Conservation (phyloP, 1,284 basidiomycete species). For the Xanthoconium separans region DNA sequence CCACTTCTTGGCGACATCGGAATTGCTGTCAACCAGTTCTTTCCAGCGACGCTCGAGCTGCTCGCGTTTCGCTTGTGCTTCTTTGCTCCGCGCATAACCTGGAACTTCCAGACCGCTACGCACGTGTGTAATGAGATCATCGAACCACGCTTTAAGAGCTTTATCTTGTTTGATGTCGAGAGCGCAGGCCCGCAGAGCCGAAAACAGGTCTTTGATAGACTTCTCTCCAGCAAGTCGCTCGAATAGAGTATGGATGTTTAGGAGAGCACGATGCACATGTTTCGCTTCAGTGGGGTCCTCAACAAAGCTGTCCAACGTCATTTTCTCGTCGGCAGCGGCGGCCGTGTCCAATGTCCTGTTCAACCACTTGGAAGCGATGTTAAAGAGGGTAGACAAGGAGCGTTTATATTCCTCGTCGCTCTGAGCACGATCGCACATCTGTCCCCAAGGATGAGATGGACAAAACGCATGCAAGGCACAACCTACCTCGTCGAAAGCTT, state of each 20-base stretch:
- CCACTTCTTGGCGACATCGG: constrained; percentile 48
- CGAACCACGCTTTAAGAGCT: constrained; percentile 48
- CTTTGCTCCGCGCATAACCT: constrained; percentile 51
- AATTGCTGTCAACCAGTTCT: constrained; percentile 43
- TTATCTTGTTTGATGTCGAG: constrained; percentile 47
- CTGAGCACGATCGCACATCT: constrained; percentile 65
- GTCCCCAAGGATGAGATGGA: neutral
- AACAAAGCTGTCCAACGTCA: constrained; percentile 52
- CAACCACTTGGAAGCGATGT: constrained; percentile 55
- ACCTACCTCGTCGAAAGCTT: constrained; percentile 51
- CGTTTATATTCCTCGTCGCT: constrained; percentile 55
- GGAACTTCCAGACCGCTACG: constrained; percentile 46
- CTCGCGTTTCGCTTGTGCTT: constrained; percentile 41
- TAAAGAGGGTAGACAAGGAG: constrained; percentile 55
- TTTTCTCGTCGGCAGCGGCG: constrained; percentile 36
- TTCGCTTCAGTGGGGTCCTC: constrained; percentile 57
- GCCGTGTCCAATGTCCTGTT: constrained; percentile 50
- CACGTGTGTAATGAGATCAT: constrained; percentile 46
- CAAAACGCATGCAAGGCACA: neutral
- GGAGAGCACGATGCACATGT: constrained; percentile 51
- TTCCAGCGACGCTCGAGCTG: constrained; percentile 51
- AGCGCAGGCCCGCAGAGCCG: constrained; percentile 39
- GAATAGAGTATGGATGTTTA: constrained; percentile 41
- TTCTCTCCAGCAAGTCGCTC: constrained; percentile 51
- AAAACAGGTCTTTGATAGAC: constrained; percentile 44